Conservation (phyloP, 179 eudicot species). For the Beta lomatogona region DNA sequence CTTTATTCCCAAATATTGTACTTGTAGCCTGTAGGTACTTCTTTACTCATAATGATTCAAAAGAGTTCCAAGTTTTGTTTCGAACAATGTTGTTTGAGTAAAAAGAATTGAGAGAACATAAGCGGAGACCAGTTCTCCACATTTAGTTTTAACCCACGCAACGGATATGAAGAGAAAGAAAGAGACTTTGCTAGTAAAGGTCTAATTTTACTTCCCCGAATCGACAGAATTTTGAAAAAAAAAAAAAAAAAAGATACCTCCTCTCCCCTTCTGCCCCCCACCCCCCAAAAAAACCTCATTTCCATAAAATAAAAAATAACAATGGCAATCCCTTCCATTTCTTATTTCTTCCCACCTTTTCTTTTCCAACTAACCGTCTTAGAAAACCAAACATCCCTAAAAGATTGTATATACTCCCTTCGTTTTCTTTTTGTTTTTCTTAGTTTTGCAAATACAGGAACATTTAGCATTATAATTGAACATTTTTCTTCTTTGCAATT, state of each 20-base stretch:
- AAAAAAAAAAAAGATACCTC: background rate
- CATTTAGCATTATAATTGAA: background rate
- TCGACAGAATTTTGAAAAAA: background rate
- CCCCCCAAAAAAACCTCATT: too few relatives aligned
- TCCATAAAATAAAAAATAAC: too few relatives aligned
- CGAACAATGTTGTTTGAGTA: background rate
- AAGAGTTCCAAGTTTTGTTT: background rate
- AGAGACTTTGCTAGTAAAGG: background rate
- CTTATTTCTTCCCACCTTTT: background rate
- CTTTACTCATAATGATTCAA: background rate
- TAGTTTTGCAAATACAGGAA: background rate
- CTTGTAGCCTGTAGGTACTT: background rate
- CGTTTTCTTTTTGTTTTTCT: too few relatives aligned
- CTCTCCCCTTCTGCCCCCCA: too few relatives aligned
- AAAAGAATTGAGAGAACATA: background rate
- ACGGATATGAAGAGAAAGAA: background rate
- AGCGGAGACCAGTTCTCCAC: too few relatives aligned
- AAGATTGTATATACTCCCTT: too few relatives aligned
- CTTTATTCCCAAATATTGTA: background rate
- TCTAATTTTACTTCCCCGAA: background rate
- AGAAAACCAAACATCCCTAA: too few relatives aligned
- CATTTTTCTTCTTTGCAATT: background rate
- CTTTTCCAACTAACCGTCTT: background rate
- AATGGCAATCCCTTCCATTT: background rate
- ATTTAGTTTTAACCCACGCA: too few relatives aligned